Evolutionary conservation across 345 rosid species (phyloP), one percentile per base, ranked within the genome.

Genomic region (Brassica rapa): DNA sequence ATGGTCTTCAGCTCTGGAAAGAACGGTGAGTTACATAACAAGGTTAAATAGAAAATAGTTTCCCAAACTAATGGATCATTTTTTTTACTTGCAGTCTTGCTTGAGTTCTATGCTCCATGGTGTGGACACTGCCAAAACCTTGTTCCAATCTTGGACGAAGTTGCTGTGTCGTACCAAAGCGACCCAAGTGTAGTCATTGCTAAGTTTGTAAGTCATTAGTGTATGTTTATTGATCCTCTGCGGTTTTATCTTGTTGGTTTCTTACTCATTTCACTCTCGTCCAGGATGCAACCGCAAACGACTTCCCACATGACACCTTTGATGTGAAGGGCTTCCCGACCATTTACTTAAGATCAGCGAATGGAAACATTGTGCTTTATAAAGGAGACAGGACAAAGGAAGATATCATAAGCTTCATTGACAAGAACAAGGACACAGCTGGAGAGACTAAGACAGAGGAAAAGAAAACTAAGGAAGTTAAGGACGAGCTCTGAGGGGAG

Each of bases 81-180:
- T 7, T 37, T 8, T n/a, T 15, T 46, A 41, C 77, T 10, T 87
- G 83, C 93, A 95, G 99, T 95, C 72, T 85, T 95, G 43, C 80
- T 95, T 19, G 99, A 95, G 83, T 95, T 95, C 70, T 95, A 95
- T 71, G 98, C 99, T 65, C 98, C 99, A 9, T 93, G 99, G 99
- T 95, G 98, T 82, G 99, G 99, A 76, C 98, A 95, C 76, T 95
- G 98, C 91, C 87, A 93, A 70, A 82, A 89, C 55, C 79, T 95
- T 87, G 98, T 88, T 11, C 98, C 99, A 55, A 93, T 95, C 82
- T 83, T 95, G 87, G 98, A 93, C 75, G 97, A 95, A 87, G 93
- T 95, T 29, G 98, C 98, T 66, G 59, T 83, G 65, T 87, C 93
- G 0, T 95, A 51, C 68, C 83, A 89, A 83, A 89, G 76, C 10